A percentile compares a stretch with the other conserved stretches of the same genome.
Conservation (phyloP, 768 basidiomycete species). For the Mycena metata region DNA sequence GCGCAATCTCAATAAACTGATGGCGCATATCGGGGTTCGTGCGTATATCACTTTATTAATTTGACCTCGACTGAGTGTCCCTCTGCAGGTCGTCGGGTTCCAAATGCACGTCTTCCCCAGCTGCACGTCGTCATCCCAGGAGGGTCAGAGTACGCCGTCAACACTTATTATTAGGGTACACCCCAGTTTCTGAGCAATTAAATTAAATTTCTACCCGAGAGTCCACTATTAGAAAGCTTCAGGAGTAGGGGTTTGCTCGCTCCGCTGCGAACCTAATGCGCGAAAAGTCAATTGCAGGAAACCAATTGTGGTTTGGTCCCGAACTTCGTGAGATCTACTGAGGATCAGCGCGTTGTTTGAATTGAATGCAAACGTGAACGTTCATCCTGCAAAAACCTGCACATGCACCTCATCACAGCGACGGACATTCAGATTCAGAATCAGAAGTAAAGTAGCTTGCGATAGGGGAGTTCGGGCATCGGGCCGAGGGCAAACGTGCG, state of each 20-base stretch:
- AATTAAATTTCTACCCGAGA: neutral
- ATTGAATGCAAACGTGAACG: too few species aligned
- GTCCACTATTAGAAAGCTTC: too few species aligned
- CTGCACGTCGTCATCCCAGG: conserved; percentile 43
- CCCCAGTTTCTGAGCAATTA: conserved; percentile 16
- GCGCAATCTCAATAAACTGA: conserved; percentile 59
- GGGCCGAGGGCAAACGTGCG: conserved; percentile 28
- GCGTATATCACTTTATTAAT: conserved; percentile 29
- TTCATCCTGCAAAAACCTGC: too few species aligned
- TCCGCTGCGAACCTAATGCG: too few species aligned
- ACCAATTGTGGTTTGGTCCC: too few species aligned
- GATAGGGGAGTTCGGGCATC: neutral
- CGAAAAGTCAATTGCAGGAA: too few species aligned
- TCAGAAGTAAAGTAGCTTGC: too few species aligned
- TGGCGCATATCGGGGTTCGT: conserved; percentile 63
- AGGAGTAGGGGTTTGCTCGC: too few species aligned
- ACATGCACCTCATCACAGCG: too few species aligned
- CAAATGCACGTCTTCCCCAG: conserved; percentile 44
- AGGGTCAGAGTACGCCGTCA: conserved; percentile 43
- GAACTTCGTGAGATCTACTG: too few species aligned
- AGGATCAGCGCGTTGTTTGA: too few species aligned
- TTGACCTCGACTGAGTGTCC: neutral
- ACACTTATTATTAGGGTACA: conserved; percentile 44
- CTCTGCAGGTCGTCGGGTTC: conserved; percentile 46
- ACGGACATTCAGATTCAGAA: too few species aligned